Conservation (phyloP, 2,329 filamentous ascomycete genomes). For the Trichophyton benhamiae region DNA sequence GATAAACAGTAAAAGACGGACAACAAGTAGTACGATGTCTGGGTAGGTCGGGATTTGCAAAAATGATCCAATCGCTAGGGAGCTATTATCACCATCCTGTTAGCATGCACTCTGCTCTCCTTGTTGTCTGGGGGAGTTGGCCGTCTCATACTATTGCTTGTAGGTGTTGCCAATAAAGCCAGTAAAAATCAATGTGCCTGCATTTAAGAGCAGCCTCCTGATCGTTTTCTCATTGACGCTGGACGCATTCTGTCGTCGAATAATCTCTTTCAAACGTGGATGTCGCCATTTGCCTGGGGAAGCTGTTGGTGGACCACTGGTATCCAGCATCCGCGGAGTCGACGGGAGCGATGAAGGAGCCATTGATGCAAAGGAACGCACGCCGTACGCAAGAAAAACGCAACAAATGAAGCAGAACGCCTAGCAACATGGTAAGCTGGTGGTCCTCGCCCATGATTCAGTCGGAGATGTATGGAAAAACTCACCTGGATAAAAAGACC, state of each 20-base stretch:
- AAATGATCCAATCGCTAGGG: slow-evolving; percentile 25
- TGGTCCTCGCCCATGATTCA: background rate
- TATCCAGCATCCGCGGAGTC: slow-evolving; percentile 27
- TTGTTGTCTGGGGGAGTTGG: background rate
- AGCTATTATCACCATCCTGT: slow-evolving; percentile 20
- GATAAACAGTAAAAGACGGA: slow-evolving; percentile 51
- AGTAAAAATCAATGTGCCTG: slow-evolving; percentile 40
- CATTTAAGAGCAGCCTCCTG: slow-evolving; percentile 56
- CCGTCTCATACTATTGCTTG: slow-evolving; percentile 24
- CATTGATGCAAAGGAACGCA: slow-evolving; percentile 19
- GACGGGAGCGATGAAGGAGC: slow-evolving; percentile 29
- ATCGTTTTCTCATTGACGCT: slow-evolving; percentile 71
- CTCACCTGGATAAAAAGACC: slow-evolving; percentile 1
- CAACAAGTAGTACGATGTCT: slow-evolving; percentile 39
- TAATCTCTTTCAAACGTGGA: slow-evolving; percentile 77
- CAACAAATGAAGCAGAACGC: slow-evolving; percentile 3
- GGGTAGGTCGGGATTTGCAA: slow-evolving; percentile 29
- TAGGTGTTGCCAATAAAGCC: slow-evolving; percentile 34
- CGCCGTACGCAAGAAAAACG: background rate
- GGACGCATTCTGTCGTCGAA: slow-evolving; percentile 61
- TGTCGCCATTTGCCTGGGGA: slow-evolving; percentile 76
- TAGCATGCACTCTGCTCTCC: background rate
- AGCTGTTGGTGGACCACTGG: slow-evolving; percentile 19
- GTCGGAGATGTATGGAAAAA: background rate
- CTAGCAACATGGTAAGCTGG: background rate